Percentiles rank a stretch among this genome's conserved stretches.
Conservation (phyloP, 179 eudicot species). For the Beta corolliflora region DNA sequence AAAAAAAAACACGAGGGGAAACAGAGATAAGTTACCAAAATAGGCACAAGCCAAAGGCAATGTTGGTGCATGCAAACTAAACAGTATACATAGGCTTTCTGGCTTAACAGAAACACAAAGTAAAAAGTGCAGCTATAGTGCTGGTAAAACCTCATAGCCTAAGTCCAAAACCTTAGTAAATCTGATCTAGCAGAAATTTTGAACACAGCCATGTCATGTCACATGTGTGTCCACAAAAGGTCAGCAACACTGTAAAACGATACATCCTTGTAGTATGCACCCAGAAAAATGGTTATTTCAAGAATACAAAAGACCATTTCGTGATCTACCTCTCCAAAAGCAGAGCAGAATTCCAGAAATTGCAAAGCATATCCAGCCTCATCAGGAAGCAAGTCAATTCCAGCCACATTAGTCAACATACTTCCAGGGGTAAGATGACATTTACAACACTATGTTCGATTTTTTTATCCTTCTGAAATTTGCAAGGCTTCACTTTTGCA, state of each 20-base stretch:
- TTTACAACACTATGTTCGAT: conserved; percentile 21
- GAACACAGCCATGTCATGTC: neutral
- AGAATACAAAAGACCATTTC: neutral
- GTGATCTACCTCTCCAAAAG: conserved; percentile 58
- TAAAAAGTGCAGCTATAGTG: neutral
- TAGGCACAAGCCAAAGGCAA: neutral
- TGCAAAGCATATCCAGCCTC: conserved; percentile 62
- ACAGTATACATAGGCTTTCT: neutral
- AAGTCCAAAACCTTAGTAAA: conserved; percentile 16
- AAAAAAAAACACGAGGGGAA: neutral
- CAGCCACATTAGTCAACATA: conserved; percentile 45
- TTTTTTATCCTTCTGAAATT: conserved; percentile 6
- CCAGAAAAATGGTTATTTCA: neutral
- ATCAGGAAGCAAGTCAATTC: conserved; percentile 48
- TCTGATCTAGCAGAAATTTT: conserved; percentile 1
- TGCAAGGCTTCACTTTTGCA: conserved; percentile 23
- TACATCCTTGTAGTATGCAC: neutral
- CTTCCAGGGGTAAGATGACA: conserved; percentile 44
- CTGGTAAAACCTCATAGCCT: neutral
- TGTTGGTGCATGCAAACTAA: neutral
- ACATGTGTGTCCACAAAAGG: neutral
- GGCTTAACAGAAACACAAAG: neutral
- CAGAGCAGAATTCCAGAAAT: conserved; percentile 61
- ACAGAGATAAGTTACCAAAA: neutral
- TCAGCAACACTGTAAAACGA: neutral